Conservation (phyloP, 2,329 filamentous ascomycete genomes). For the Fusarium illudens region DNA sequence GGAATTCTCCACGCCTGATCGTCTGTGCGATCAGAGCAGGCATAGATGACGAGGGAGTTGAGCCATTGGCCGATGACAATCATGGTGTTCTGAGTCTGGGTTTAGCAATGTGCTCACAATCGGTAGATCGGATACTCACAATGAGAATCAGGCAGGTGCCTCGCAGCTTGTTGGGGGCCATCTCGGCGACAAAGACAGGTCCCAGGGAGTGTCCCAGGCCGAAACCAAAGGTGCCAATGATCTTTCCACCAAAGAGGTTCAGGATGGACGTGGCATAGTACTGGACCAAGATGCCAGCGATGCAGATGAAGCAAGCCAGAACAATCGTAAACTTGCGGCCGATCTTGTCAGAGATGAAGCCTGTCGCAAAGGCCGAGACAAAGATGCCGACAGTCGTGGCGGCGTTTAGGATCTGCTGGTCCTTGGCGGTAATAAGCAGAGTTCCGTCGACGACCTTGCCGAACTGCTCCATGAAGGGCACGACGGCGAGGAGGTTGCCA, state of each 20-base stretch:
- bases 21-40: slow-evolving; percentile 24
- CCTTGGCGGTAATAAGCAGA: slow-evolving; percentile 34
- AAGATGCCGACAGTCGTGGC: slow-evolving; percentile 44
- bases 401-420: slow-evolving; percentile 45
- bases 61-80: slow-evolving; percentile 45
- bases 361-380: slow-evolving; percentile 40
- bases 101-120: neutral
- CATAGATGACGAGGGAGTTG: slow-evolving; percentile 39
- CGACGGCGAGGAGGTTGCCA: slow-evolving; percentile 43
- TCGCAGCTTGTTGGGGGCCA: slow-evolving; percentile 45
- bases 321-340: slow-evolving; percentile 40
- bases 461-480: slow-evolving; percentile 37
- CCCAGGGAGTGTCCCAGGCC: slow-evolving; percentile 44
- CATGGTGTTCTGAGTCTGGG: slow-evolving; percentile 40
- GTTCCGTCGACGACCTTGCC: slow-evolving; percentile 25
- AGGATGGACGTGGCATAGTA: slow-evolving; percentile 36
- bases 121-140: neutral
- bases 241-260: slow-evolving; percentile 43
- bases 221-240: slow-evolving; percentile 42
- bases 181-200: slow-evolving; percentile 44
- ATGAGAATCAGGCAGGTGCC: slow-evolving; percentile 38
- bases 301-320: slow-evolving; percentile 32
- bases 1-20: slow-evolving; percentile 55
- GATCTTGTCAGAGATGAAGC: slow-evolving; percentile 39
- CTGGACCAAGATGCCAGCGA: slow-evolving; percentile 39